phyloP scores from a whole-genome alignment of 768 basidiomycete species.

The Auriscalpium vulgare region DNA sequence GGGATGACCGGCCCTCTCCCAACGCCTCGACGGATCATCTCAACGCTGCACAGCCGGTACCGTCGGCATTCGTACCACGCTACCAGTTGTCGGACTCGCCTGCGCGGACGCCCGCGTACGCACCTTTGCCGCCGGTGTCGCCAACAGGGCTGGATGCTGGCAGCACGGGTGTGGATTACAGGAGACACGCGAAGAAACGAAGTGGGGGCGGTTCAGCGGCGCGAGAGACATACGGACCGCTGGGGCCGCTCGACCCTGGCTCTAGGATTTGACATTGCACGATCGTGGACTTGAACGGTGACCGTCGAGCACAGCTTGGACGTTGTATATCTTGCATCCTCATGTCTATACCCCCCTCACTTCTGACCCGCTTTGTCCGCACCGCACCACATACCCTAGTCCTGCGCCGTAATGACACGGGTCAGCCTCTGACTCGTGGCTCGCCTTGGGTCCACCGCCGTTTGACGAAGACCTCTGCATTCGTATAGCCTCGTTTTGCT shows the following conservation, averaged over 20 bases:
- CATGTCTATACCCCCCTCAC: constrained; percentile 10
- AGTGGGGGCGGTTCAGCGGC: constrained; percentile 26
- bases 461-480: too few species aligned
- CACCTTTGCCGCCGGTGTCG: constrained; percentile 17
- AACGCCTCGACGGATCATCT: constrained; percentile 26
- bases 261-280: constrained; percentile 15
- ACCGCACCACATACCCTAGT: constrained; percentile 4
- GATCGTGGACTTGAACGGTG: constrained; percentile 9
- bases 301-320: constrained; percentile 2
- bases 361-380: constrained; percentile 4
- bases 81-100: constrained; percentile 55
- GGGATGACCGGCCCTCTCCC: constrained; percentile 63
- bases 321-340: constrained; percentile 9
- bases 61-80: constrained; percentile 38
- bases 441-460: too few species aligned
- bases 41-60: constrained; percentile 19
- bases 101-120: constrained; percentile 2
- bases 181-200: constrained; percentile 33
- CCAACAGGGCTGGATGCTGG: constrained; percentile 23
- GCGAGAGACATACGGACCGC: constrained; percentile 36
- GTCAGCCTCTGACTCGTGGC: neutral
- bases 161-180: constrained; percentile 26
- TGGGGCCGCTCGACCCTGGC: constrained; percentile 35
- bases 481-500: neutral
- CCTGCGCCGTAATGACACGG: constrained; percentile 4